Conservation (phyloP, 2,329 filamentous ascomycete species). For the Stagonosporopsis tanaceti region DNA sequence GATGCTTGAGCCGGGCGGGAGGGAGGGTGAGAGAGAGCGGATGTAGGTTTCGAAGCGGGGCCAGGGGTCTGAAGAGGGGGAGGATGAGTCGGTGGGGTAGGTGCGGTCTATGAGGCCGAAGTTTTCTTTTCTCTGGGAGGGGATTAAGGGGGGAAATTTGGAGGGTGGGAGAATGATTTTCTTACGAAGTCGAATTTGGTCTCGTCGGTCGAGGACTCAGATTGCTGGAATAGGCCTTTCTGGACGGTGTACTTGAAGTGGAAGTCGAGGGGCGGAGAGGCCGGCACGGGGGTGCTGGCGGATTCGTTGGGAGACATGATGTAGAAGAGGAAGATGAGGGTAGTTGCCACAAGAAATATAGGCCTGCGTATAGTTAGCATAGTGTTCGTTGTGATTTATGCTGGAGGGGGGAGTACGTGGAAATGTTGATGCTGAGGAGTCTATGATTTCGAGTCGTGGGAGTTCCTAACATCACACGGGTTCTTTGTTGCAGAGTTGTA, state of each 20-base stretch:
- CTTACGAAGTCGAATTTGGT: slow-evolving; percentile 69
- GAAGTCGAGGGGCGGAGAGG: slow-evolving; percentile 18
- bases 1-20: slow-evolving; percentile 59
- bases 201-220: slow-evolving; percentile 64
- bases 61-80: slow-evolving; percentile 60
- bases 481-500: too few species aligned
- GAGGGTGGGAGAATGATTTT: too few species aligned
- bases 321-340: slow-evolving; percentile 21
- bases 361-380: slow-evolving; percentile 16
- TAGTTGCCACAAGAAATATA: slow-evolving; percentile 21
- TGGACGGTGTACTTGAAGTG: slow-evolving; percentile 68
- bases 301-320: slow-evolving; percentile 10
- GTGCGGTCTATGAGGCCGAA: slow-evolving; percentile 71
- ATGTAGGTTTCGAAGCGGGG: slow-evolving; percentile 67
- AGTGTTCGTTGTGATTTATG: neutral
- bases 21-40: slow-evolving; percentile 58
- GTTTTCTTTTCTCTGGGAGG: slow-evolving; percentile 62
- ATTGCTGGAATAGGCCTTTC: slow-evolving; percentile 70
- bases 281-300: slow-evolving; percentile 2
- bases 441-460: neutral
- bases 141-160: neutral
- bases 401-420: neutral
- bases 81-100: slow-evolving; percentile 52
- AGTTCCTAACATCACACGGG: slow-evolving; percentile 2
- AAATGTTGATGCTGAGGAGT: neutral